Percentiles rank a stretch among this genome's conserved stretches.
Evolutionary conservation across 495 filamentous ascomycete genomes (phyloP).

Genomic region (Podospora comata): DNA sequence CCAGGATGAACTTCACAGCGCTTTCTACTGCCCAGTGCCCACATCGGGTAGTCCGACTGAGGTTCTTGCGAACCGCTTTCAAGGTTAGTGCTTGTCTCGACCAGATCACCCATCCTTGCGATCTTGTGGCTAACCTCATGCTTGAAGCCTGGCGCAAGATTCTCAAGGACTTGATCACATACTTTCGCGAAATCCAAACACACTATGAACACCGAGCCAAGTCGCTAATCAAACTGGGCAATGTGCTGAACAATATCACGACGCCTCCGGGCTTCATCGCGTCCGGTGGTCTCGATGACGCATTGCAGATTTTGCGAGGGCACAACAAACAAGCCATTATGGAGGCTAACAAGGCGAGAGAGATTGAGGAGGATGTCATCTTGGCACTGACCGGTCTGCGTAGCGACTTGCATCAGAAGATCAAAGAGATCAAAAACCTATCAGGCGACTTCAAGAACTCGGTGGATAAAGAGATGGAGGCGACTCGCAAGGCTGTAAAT

Average conservation of each 20-base stretch:
- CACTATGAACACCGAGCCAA: conserved; percentile 87
- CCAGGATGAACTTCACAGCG: conserved; percentile 71
- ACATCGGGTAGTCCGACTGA: conserved; percentile 87
- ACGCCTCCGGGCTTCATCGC: conserved; percentile 68
- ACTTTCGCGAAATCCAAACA: conserved; percentile 88
- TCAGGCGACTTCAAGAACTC: conserved; percentile 92
- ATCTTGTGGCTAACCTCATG: conserved; percentile 15
- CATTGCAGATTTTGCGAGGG: conserved; percentile 70
- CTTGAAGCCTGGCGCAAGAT: conserved; percentile 85
- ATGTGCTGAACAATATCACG: conserved; percentile 75
- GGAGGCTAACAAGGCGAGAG: conserved; percentile 83
- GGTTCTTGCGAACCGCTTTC: conserved; percentile 81
- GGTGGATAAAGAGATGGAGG: conserved; percentile 75
- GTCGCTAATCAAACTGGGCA: conserved; percentile 75
- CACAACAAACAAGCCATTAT: conserved; percentile 78
- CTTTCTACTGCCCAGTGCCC: conserved; percentile 84
- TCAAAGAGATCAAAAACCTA: conserved; percentile 93
- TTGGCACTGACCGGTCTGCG: conserved; percentile 78
- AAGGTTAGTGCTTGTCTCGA: conserved; percentile 56
- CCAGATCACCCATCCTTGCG: not conserved
- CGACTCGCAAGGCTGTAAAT: conserved; percentile 66
- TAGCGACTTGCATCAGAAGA: conserved; percentile 88
- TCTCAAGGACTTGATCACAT: conserved; percentile 89
- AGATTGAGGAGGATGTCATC: conserved; percentile 89
- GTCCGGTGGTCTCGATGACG: conserved; percentile 80